Evolutionary conservation across 352 stramenopile genomes (phyloP).

Genomic region (Pythium guiyangense): DNA sequence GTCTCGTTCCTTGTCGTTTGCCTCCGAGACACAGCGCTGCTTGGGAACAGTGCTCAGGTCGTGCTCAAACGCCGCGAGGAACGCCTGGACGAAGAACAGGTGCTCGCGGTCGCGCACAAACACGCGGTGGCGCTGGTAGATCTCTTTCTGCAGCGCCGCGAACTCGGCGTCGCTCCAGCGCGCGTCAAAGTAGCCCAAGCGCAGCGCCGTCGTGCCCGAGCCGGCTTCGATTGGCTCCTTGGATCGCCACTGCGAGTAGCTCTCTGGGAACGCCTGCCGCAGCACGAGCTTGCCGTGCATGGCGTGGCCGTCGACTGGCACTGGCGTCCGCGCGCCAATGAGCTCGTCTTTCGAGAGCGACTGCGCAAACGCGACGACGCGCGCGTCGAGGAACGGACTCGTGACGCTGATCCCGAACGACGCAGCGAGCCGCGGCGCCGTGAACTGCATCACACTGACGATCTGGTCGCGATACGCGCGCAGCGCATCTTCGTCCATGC

Average conservation of each 20-base stretch:
- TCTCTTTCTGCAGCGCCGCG: slow-evolving; percentile 18
- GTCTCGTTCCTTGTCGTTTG: not conserved
- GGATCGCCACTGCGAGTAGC: slow-evolving; percentile 75
- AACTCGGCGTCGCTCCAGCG: slow-evolving; percentile 40
- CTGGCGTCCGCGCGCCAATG: slow-evolving; percentile 56
- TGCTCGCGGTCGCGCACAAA: slow-evolving; percentile 66
- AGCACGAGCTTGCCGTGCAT: slow-evolving; percentile 79
- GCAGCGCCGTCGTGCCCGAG: slow-evolving; percentile 61
- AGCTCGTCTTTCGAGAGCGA: slow-evolving; percentile 50
- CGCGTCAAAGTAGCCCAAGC: slow-evolving; percentile 58
- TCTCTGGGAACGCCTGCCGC: slow-evolving; percentile 81
- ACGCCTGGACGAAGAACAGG: slow-evolving; percentile 63
- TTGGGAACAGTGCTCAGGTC: slow-evolving; percentile 43
- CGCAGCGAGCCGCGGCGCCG: slow-evolving; percentile 54
- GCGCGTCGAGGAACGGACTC: slow-evolving; percentile 71
- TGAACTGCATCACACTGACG: slow-evolving; percentile 80
- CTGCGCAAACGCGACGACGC: slow-evolving; percentile 68
- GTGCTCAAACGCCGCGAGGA: slow-evolving; percentile 44
- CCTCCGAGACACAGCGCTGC: slow-evolving; percentile 9
- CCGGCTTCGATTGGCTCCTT: slow-evolving; percentile 89
- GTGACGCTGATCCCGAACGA: slow-evolving; percentile 63
- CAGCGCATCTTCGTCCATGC: slow-evolving; percentile 48
- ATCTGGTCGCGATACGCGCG: slow-evolving; percentile 72
- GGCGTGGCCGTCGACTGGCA: slow-evolving; percentile 40
- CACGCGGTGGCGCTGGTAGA: slow-evolving; percentile 37